Evolutionary conservation across 768 basidiomycete genomes (phyloP), one percentile per base, ranked within the genome.

Genomic region (Pulveroboletus sp.): DNA sequence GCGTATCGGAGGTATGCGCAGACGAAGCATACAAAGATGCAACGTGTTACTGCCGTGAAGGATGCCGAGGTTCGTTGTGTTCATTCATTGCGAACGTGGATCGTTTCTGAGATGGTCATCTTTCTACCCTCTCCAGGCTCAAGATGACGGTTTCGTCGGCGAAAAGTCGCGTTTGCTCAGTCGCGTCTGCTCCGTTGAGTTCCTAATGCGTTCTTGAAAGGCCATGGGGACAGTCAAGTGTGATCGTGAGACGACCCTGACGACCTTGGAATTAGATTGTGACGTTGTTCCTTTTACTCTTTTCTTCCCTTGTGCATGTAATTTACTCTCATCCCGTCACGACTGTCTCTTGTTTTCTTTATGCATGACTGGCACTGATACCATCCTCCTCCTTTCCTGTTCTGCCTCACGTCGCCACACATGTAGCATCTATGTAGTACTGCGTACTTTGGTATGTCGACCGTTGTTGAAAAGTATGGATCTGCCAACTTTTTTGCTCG

Each of bases 111-210:
- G 39, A 35, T 6, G 30, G 45, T 49, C n/a, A 53, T 30, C 7
- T 21, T 21, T 21, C n/a, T 11, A 14, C 21, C 4, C 26, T 27
- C 26, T 31, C 3, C 39, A 56, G 52, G 39, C 27, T 4, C 43
- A 50, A 18, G 21, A 28, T 6, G 52, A 15, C 17, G 4, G 27
- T 0, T 57, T 59, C n/a, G 39, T 51, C 42, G 51, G 51, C 17
- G 65, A 68, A 50, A 67, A 67, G 53, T 52, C 62, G 12, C 54
- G 49, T 21, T 42, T 64, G 39, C 52, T 67, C 2, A 21, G 21
- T 21, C 21, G 21, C 21, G 21, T 21, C 3, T 32, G 27, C 27
- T 28, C 8, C 54, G 58, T 36, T 66, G 56, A 21, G 21, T 21
- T 21, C 21, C 21, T 21, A 65, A 47, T 10, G 46, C 6, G 18